Conservation (phyloP, 768 basidiomycete species). For the Boletus patriciae region DNA sequence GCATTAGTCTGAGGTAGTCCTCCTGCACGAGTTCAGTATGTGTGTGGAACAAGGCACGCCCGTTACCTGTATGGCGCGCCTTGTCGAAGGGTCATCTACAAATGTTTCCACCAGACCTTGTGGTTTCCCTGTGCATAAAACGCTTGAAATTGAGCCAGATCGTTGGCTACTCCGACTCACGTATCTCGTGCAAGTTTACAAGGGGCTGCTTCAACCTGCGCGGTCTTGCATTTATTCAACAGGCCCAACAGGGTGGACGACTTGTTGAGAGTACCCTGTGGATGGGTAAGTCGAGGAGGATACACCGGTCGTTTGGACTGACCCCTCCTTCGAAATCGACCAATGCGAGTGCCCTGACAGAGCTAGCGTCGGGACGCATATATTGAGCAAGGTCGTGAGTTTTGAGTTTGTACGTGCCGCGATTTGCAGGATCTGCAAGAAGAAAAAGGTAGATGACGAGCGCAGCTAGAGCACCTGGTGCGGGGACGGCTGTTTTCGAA, state of each 20-base stretch:
- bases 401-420: conserved; percentile 74
- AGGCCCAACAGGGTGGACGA: conserved; percentile 88
- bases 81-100: conserved; percentile 70
- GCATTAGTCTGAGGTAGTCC: conserved; percentile 86
- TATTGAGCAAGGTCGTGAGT: conserved; percentile 92
- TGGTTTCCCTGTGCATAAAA: conserved; percentile 58
- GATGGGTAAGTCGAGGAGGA: neutral
- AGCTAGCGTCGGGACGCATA: conserved; percentile 96
- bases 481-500: conserved; percentile 57
- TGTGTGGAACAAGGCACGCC: neutral
- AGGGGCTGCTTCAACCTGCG: conserved; percentile 96
- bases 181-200: conserved; percentile 90
- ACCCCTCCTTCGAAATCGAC: conserved; percentile 61
- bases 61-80: conserved; percentile 71
- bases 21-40: conserved; percentile 48
- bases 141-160: too few relatives aligned
- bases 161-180: conserved; percentile 44
- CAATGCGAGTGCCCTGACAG: conserved; percentile 84
- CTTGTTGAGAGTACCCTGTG: conserved; percentile 61
- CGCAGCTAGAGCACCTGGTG: conserved; percentile 79
- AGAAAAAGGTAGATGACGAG: conserved; percentile 82
- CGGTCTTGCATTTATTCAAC: conserved; percentile 94
- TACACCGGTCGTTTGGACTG: conserved; percentile 2
- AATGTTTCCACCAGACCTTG: conserved; percentile 88
- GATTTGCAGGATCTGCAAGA: conserved; percentile 72